phyloP scores from a whole-genome alignment of 148 eudicot species.

The Rhododendron simsii region DNA sequence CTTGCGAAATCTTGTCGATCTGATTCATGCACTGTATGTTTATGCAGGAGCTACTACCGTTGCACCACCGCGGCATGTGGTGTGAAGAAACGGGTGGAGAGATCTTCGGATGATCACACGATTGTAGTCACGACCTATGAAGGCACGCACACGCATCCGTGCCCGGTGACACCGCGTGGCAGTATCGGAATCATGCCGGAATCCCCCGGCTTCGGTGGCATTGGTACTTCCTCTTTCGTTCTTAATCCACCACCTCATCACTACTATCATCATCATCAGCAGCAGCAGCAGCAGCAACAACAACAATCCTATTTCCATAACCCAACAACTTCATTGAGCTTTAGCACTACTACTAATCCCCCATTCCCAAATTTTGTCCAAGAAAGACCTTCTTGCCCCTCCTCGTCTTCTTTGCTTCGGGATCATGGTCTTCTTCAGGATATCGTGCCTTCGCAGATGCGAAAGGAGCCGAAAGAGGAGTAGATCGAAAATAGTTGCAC shows the following conservation, averaged over 20 bases:
- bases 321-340: constrained; percentile 9
- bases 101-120: constrained; percentile 59
- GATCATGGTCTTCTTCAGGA: constrained; percentile 78
- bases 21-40: background rate
- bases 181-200: constrained; percentile 38
- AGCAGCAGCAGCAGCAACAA: background rate
- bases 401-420: constrained; percentile 19
- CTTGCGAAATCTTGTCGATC: background rate
- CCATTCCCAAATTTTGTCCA: constrained; percentile 14
- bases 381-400: constrained; percentile 10
- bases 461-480: constrained; percentile 37
- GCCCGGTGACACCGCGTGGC: constrained; percentile 49
- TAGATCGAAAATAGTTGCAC: constrained; percentile 14
- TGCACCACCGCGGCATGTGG: constrained; percentile 81
- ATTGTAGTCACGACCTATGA: constrained; percentile 80
- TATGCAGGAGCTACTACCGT: constrained; percentile 79
- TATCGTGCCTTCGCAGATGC: constrained; percentile 51
- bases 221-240: constrained; percentile 11
- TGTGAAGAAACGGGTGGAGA: constrained; percentile 83
- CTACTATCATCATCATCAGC: background rate
- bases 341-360: background rate
- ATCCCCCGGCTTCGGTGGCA: constrained; percentile 14
- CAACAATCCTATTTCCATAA: constrained; percentile 27
- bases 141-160: constrained; percentile 77
- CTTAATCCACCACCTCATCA: constrained; percentile 13